These are phyloP conservation scores for Licmophora abbreviata DNA, from an alignment of 108 stramenopile species.

Conservation along the genomic window DNA sequence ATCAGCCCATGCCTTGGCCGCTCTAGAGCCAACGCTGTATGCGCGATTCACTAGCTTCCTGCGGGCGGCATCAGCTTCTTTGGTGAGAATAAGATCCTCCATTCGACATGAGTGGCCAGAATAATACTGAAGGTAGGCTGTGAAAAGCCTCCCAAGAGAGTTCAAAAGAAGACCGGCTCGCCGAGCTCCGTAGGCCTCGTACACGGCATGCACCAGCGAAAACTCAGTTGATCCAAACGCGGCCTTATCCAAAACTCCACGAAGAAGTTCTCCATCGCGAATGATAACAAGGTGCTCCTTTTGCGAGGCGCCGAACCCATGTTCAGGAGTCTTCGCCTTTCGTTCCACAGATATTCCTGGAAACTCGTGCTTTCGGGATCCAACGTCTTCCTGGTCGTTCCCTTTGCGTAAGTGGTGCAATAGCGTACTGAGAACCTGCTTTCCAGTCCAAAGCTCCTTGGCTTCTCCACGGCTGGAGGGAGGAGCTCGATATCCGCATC, in stretches of 20 bases:
- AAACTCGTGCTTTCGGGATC: conserved; percentile 2
- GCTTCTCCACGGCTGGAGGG: conserved; percentile 93
- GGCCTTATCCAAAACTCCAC: conserved; percentile 96
- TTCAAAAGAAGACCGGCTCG: conserved; percentile 86
- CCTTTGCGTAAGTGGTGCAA: conserved; percentile 76
- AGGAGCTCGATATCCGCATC: conserved; percentile 72
- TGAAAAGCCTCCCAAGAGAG: conserved; percentile 92
- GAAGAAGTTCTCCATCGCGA: conserved; percentile 85
- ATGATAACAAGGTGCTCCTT: conserved; percentile 91
- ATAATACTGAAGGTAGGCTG: conserved; percentile 88
- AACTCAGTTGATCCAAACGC: conserved; percentile 93
- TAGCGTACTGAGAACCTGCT: conserved; percentile 91
- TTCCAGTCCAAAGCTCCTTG: conserved; percentile 93
- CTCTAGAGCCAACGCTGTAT: conserved; percentile 74
- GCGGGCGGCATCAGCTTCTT: conserved; percentile 72
- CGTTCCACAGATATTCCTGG: conserved; percentile 83
- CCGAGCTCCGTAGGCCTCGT: conserved; percentile 91
- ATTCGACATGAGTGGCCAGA: conserved; percentile 96
- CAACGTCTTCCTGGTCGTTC: conserved; percentile 50
- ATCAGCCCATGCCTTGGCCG: conserved; percentile 90
- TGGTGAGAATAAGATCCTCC: conserved; percentile 92
- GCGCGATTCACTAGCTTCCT: conserved; percentile 60
- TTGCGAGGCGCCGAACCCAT: conserved; percentile 79
- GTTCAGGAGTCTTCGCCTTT: conserved; percentile 88
- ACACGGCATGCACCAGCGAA: conserved; percentile 93